Base-by-base conservation (phyloP, 2,329 filamentous ascomycete species). In the Clonostachys rhizophaga region DNA sequence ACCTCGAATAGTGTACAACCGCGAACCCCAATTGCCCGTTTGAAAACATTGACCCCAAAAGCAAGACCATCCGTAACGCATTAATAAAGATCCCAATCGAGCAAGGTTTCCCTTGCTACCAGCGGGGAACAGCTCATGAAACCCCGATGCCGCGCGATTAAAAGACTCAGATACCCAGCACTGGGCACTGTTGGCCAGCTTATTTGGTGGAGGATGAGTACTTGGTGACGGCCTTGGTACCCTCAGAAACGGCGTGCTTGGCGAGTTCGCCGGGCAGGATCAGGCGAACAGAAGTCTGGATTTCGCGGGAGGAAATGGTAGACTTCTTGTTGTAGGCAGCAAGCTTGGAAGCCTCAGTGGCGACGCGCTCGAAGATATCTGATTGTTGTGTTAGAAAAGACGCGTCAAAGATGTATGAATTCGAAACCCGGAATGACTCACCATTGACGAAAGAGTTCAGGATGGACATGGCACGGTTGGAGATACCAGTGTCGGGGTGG, bases 271-370 rank as follows among this genome's bases (percentile, higher is more conserved):
- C 94, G 42, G 94, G 94, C 47, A 99, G 87, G 75, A 99, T 99
- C 53, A 99, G 85, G 59, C 94, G 88, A 62, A 99, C 94, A 60
- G 94, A 96, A 62, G 94, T 99, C 83, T 99, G 94, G 69, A 99
- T 99, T 79, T 99, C 94, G 67, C 94, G 88, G 59, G 94, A 97
- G 47, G 92, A 97, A 76, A 99, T 99, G 70, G 94, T 99, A 45
- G 92, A 97, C 84, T 99, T 99, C 88, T 97, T 99, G 87, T 99
- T 99, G 83, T 99, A 99, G 55, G 94, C 94, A 60, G 94, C 94
- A 52, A 99, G 87, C 87, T 99, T 99, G 70, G 90, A 96, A 45
- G 94, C 94, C 77, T 99, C 94, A 50, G 94, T 96, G 56, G 94
- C 94, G 61, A 99, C 92, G 62, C 94, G 91, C 86, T 99, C 94